These are phyloP conservation scores for Candida incommunis DNA, from an alignment of 805 yeast genomes.

Conservation along the genomic window DNA sequence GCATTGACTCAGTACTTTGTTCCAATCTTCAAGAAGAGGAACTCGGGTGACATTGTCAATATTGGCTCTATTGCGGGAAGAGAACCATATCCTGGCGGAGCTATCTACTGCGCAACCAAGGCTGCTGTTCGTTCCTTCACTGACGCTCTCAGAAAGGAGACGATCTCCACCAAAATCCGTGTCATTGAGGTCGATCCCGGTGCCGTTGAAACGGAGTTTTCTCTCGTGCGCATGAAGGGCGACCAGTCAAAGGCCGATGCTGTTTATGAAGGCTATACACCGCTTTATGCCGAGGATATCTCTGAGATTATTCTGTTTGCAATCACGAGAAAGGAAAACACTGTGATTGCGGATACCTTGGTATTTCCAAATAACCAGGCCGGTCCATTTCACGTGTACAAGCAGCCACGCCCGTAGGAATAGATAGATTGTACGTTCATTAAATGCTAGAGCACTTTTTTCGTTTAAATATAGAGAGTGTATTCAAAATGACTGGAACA, in stretches of 20 bases:
- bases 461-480: too few species aligned
- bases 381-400: constrained; percentile 48
- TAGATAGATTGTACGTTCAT: background rate
- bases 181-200: constrained; percentile 70
- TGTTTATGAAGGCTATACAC: constrained; percentile 54
- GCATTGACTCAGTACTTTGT: constrained; percentile 70
- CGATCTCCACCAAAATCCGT: constrained; percentile 53
- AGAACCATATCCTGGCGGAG: constrained; percentile 57
- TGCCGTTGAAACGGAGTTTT: constrained; percentile 66
- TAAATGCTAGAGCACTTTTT: too few species aligned
- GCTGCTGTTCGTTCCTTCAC: constrained; percentile 47
- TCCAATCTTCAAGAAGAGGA: constrained; percentile 53
- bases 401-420: background rate
- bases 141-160: constrained; percentile 53
- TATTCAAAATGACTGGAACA: too few species aligned
- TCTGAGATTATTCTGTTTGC: constrained; percentile 63
- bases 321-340: constrained; percentile 51
- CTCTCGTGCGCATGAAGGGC: constrained; percentile 49
- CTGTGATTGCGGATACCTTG: constrained; percentile 67
- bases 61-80: constrained; percentile 60
- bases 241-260: constrained; percentile 45
- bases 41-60: constrained; percentile 47
- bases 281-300: constrained; percentile 58
- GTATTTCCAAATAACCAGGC: constrained; percentile 84
- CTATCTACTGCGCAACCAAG: constrained; percentile 58